These are phyloP conservation scores for Castanea sativa DNA, from an alignment of 306 rosid genomes.

Conservation along the genomic window DNA sequence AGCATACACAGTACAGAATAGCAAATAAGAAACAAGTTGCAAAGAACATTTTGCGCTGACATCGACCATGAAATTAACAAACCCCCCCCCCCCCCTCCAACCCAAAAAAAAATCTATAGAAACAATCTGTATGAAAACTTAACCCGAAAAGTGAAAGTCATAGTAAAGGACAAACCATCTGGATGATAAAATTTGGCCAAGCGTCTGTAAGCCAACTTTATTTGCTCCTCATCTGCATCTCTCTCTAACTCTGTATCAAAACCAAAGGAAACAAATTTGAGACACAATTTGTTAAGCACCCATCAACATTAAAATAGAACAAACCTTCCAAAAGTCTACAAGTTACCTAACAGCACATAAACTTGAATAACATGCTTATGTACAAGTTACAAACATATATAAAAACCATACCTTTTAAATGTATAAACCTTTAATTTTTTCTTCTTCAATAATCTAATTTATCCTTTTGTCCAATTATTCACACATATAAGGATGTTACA, in stretches of 20 bases:
- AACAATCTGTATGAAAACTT: background rate
- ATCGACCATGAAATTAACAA: background rate
- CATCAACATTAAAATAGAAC: background rate
- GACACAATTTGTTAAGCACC: background rate
- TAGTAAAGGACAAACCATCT: conserved; percentile 64
- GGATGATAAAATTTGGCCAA: conserved; percentile 97
- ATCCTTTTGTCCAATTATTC: background rate
- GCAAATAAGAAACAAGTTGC: background rate
- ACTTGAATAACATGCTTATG: background rate
- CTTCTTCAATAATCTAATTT: background rate
- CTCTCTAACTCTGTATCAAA: conserved; percentile 60
- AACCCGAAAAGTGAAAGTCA: background rate
- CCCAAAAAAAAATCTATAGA: background rate
- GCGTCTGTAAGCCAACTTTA: conserved; percentile 82
- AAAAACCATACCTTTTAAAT: background rate
- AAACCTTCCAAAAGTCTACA: background rate
- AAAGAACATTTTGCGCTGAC: background rate
- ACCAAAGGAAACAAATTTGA: conserved; percentile 20
- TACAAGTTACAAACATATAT: background rate
- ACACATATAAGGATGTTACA: background rate
- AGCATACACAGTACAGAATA: background rate
- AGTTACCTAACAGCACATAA: background rate
- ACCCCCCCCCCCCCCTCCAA: too few species aligned
- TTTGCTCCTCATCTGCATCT: conserved; percentile 83
- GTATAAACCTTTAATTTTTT: background rate